Base-by-base conservation (phyloP, 2,329 filamentous ascomycete genomes). In the Fusarium longipes region DNA sequence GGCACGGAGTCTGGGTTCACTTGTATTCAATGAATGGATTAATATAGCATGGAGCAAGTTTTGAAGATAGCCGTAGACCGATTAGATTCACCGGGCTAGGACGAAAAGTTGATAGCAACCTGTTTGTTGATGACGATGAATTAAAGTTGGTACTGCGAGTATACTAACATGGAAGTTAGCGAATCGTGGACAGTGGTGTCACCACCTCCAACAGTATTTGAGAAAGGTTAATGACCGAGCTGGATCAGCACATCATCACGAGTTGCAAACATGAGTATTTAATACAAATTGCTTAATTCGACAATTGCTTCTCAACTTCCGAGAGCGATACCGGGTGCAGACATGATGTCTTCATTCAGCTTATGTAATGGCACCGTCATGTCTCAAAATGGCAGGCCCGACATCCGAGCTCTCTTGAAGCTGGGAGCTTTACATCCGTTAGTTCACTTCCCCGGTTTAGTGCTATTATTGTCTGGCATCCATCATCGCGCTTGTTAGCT, bases 1-100 rank as follows among this genome's bases (percentile, higher is more conserved):
- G 71, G 51, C 56, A 63, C 47, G 71, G 71, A 73, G 71, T 73
- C 65, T 65, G 51, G 68, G 60, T 72, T 56, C 48, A 55, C 60
- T 69, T 57, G 57, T 49, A 50, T 71, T 51, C 22, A 27, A n/a
- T 40, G 20, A 49, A 45, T 45, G 39, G 29, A 39, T 42, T 55
- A 42, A 54, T 38, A 47, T 24, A 69, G 44, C 57, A 45, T 55
- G 48, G 29, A 58, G 39, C 43, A 43, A 24, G 11, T 45, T 29
- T 63, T 40, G 20, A 48, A 62, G 29, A 29, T 32, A 29, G 48
- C 27, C 15, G 48, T 54, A 54, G 62, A 33, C 25, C 39, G 39
- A 36, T 24, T 35, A 29, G 29, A 38, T 32, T 57, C 43, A 60
- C 24, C 45, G 25, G 39, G 48, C 32, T 35, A 25, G 43, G 51